These are phyloP conservation scores for Xeromyces bisporus DNA, from an alignment of 495 filamentous ascomycete species.

Conservation along the genomic window DNA sequence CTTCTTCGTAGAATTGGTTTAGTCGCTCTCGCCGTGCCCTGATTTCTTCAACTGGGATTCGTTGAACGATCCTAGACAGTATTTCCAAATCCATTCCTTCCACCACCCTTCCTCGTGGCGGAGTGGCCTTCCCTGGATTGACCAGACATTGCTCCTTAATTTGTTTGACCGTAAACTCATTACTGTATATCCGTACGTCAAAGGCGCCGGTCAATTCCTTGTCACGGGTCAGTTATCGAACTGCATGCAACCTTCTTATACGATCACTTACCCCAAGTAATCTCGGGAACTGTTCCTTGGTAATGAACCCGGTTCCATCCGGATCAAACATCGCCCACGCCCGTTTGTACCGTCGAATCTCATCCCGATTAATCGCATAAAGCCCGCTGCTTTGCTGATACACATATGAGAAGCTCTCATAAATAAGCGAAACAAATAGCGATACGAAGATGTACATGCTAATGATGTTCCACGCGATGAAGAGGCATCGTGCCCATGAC, in stretches of 20 bases:
- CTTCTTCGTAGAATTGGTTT: conserved; percentile 90
- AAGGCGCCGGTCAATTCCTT: conserved; percentile 82
- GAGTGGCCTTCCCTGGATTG: conserved; percentile 28
- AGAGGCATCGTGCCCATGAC: conserved; percentile 70
- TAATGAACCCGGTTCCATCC: conserved; percentile 76
- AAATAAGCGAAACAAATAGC: conserved; percentile 96
- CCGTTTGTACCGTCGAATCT: conserved; percentile 93
- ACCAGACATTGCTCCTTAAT: conserved; percentile 70
- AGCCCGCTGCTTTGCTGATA: conserved; percentile 77
- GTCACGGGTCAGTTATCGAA: conserved; percentile 1
- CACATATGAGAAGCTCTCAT: conserved; percentile 98
- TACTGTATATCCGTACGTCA: conserved; percentile 92
- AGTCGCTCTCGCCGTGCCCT: conserved; percentile 55
- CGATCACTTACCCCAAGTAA: conserved; percentile 56
- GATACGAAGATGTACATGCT: conserved; percentile 99
- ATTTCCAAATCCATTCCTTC: conserved; percentile 63
- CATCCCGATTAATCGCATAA: conserved; percentile 72
- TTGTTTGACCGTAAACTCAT: conserved; percentile 63
- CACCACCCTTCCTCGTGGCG: conserved; percentile 31
- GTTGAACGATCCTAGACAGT: conserved; percentile 54
- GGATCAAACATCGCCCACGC: conserved; percentile 95
- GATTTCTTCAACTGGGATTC: conserved; percentile 61
- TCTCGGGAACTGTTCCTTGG: conserved; percentile 80
- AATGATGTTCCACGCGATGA: conserved; percentile 95
- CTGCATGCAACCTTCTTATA: no score